phyloP scores from a whole-genome alignment of 805 yeast genomes.

The Ogataea methylovora region DNA sequence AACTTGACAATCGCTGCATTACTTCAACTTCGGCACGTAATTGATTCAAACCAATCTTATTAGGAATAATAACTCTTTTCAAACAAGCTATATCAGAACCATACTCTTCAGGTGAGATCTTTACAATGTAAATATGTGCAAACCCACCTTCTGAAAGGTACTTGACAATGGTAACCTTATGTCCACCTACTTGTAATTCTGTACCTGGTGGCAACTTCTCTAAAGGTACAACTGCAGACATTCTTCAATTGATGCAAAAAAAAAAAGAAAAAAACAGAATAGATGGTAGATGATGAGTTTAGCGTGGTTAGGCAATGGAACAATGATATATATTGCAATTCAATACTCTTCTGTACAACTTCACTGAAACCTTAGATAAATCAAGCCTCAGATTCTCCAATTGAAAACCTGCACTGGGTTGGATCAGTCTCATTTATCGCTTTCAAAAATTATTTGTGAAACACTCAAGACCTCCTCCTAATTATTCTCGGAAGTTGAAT shows the following conservation, averaged over 20 bases:
- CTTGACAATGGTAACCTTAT: conserved; percentile 34
- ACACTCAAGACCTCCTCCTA: too few relatives aligned
- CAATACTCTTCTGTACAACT: too few relatives aligned
- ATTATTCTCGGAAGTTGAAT: too few relatives aligned
- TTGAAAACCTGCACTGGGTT: too few relatives aligned
- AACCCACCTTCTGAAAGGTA: conserved; percentile 58
- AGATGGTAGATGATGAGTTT: too few relatives aligned
- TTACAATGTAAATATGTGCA: conserved; percentile 70
- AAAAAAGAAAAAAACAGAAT: too few relatives aligned
- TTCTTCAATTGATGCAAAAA: too few relatives aligned
- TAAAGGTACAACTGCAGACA: conserved; percentile 5
- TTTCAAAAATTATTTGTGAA: too few relatives aligned
- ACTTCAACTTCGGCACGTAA: conserved; percentile 73
- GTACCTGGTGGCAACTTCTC: conserved; percentile 34
- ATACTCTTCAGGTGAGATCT: conserved; percentile 39
- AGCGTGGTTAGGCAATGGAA: too few relatives aligned
- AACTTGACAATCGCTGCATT: conserved; percentile 55
- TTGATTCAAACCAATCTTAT: conserved; percentile 57
- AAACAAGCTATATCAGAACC: conserved; percentile 52
- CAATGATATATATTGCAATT: too few relatives aligned
- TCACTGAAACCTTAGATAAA: background rate
- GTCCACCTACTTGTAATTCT: conserved; percentile 41
- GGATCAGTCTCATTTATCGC: too few relatives aligned
- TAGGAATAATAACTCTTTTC: conserved; percentile 68
- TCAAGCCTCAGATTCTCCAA: too few relatives aligned